A percentile compares a stretch with the other conserved stretches of the same genome.
These are phyloP conservation scores for Marasmius oreades DNA, from an alignment of 1,284 basidiomycete species.

Conservation along the genomic window DNA sequence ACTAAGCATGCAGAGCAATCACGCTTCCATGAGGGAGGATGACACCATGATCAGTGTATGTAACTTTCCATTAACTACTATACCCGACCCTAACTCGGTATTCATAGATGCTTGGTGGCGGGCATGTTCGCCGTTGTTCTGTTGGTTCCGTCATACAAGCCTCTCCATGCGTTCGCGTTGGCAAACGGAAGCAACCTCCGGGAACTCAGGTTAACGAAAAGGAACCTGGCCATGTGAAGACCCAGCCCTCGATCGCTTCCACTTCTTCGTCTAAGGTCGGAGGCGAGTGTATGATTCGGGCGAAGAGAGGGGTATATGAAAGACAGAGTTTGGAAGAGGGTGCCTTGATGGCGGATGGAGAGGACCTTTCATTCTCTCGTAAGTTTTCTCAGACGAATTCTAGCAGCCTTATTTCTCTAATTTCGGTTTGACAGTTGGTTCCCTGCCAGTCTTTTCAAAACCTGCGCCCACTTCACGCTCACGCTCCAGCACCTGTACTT, in stretches of 20 bases:
- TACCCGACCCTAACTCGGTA: slow-evolving; percentile 11
- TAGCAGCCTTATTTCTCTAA: background rate
- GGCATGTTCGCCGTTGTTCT: slow-evolving; percentile 64
- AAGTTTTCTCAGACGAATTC: slow-evolving; percentile 23
- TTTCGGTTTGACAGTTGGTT: slow-evolving; percentile 31
- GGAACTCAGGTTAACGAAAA: slow-evolving; percentile 26
- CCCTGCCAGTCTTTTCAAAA: slow-evolving; percentile 53
- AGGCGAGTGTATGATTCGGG: slow-evolving; percentile 61
- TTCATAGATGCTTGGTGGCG: slow-evolving; percentile 70
- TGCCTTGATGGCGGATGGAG: slow-evolving; percentile 57
- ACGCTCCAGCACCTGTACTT: slow-evolving; percentile 63
- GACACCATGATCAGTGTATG: slow-evolving; percentile 78
- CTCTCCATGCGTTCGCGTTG: slow-evolving; percentile 64
- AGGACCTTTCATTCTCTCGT: slow-evolving; percentile 56
- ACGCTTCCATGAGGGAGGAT: slow-evolving; percentile 58
- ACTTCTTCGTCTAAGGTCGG: slow-evolving; percentile 61
- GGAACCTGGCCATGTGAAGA: slow-evolving; percentile 26
- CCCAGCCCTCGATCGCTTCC: slow-evolving; percentile 59
- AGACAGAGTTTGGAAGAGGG: slow-evolving; percentile 67
- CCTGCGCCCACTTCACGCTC: slow-evolving; percentile 51
- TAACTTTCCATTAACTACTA: slow-evolving; percentile 7
- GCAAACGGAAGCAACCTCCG: slow-evolving; percentile 53
- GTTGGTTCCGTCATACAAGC: slow-evolving; percentile 62
- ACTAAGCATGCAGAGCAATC: slow-evolving; percentile 48
- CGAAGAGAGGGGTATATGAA: slow-evolving; percentile 56